These are phyloP conservation scores for Umbelopsis isabellina DNA, from an alignment of 192 early-diverging fungal genomes.

Conservation along the genomic window DNA sequence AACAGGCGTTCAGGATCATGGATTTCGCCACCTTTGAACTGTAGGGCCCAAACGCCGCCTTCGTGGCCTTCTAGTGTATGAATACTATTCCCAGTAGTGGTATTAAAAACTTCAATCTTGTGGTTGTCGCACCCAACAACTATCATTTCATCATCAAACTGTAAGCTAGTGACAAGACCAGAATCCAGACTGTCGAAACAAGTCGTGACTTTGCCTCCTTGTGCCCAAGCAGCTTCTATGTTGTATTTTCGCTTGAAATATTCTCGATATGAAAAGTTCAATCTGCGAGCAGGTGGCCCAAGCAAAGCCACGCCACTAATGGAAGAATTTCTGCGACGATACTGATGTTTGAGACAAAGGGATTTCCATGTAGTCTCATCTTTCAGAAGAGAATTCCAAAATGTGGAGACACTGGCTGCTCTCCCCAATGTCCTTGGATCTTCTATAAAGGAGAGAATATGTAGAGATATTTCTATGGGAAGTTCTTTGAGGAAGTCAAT, in stretches of 20 bases:
- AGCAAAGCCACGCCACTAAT: conserved; percentile 36
- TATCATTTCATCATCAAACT: conserved; percentile 95
- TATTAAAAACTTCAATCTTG: conserved; percentile 92
- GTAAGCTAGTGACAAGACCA: conserved; percentile 90
- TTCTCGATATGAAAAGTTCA: conserved; percentile 48
- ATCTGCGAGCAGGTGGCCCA: conserved; percentile 23
- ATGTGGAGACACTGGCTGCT: conserved; percentile 69
- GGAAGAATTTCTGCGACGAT: conserved; percentile 38
- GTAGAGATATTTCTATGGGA: conserved; percentile 75
- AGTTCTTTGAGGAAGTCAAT: conserved; percentile 87
- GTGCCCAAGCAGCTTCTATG: conserved; percentile 53
- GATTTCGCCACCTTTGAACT: conserved; percentile 52
- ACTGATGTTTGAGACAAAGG: conserved; percentile 41
- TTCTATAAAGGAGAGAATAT: conserved; percentile 87
- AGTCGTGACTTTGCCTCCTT: conserved; percentile 44
- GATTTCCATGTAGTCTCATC: conserved; percentile 49
- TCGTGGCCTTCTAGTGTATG: conserved; percentile 82
- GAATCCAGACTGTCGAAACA: conserved; percentile 60
- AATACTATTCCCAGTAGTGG: conserved; percentile 68
- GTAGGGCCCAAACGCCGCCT: conserved; percentile 98
- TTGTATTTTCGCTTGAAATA: conserved; percentile 59
- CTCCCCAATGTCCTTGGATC: conserved; percentile 72
- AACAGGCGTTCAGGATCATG: conserved; percentile 65
- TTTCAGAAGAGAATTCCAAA: conserved; percentile 53
- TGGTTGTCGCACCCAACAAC: conserved; percentile 95